Evolutionary conservation across 495 filamentous ascomycete genomes (phyloP).

Genomic region (Aspergillus cristatus): DNA sequence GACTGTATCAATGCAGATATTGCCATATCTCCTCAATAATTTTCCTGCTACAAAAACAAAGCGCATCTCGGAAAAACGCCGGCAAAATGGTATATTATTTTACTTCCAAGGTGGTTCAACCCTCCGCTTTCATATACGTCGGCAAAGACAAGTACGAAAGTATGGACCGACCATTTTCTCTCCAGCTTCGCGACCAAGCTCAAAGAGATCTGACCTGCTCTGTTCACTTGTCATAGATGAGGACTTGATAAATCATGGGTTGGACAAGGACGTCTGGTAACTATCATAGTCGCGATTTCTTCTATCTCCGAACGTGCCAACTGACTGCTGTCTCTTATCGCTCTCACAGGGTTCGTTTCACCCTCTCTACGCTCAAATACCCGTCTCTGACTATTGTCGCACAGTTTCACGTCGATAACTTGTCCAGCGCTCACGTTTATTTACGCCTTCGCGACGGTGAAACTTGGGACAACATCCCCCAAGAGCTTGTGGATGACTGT

Average conservation of each 20-base stretch:
- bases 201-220: slow-evolving; percentile 17
- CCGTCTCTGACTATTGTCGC: too few species aligned
- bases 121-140: slow-evolving; percentile 81
- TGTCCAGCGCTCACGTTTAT: slow-evolving; percentile 95
- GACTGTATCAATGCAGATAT: too few species aligned
- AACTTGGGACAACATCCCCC: slow-evolving; percentile 73
- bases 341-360: slow-evolving; percentile 29
- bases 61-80: too few species aligned
- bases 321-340: slow-evolving; percentile 2
- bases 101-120: slow-evolving; percentile 68
- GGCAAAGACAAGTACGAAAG: slow-evolving; percentile 99
- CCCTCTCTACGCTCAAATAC: background rate
- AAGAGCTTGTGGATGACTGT: slow-evolving; percentile 72
- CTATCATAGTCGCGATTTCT: slow-evolving; percentile 5
- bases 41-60: too few species aligned
- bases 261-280: slow-evolving; percentile 93
- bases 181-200: slow-evolving; percentile 6
- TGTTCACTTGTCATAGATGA: slow-evolving; percentile 55
- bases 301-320: background rate
- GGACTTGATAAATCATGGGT: slow-evolving; percentile 85
- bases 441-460: slow-evolving; percentile 73
- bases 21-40: too few species aligned
- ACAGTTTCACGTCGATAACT: slow-evolving; percentile 95
- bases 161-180: slow-evolving; percentile 41
- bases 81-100: slow-evolving; percentile 94